These are phyloP conservation scores for Mallotus nudiflorus DNA, from an alignment of 345 rosid species.

Conservation along the genomic window DNA sequence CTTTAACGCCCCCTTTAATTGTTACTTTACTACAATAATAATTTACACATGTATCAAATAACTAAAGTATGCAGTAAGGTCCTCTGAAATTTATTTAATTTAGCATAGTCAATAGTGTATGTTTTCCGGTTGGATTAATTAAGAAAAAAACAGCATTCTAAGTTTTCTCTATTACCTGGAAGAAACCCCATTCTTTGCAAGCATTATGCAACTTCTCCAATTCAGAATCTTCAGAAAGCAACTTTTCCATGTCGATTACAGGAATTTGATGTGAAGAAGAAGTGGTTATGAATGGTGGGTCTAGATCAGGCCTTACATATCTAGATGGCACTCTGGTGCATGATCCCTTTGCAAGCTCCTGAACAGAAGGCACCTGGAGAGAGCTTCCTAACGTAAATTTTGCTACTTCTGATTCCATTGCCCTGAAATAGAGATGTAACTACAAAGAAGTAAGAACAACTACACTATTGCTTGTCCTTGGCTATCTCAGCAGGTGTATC, in stretches of 20 bases:
- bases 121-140: too few species aligned
- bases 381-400: neutral
- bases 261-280: constrained; percentile 2
- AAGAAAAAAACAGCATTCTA: neutral
- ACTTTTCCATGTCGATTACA: constrained; percentile 7
- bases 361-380: constrained; percentile 9
- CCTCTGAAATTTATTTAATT: too few species aligned
- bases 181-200: constrained; percentile 23
- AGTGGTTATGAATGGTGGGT: neutral
- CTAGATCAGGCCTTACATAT: constrained; percentile 7
- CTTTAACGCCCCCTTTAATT: too few species aligned
- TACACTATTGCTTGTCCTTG: too few species aligned
- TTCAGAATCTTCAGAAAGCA: neutral
- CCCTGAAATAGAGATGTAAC: too few species aligned
- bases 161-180: constrained; percentile 3
- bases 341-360: constrained; percentile 10
- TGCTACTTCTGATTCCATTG: neutral
- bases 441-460: too few species aligned
- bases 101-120: too few species aligned
- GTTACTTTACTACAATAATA: too few species aligned
- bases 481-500: too few species aligned
- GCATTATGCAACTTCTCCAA: constrained; percentile 5
- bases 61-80: too few species aligned
- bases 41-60: too few species aligned
- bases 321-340: neutral